These are phyloP conservation scores for Fusarium begoniae DNA, from an alignment of 2,329 filamentous ascomycete species.

Conservation along the genomic window DNA sequence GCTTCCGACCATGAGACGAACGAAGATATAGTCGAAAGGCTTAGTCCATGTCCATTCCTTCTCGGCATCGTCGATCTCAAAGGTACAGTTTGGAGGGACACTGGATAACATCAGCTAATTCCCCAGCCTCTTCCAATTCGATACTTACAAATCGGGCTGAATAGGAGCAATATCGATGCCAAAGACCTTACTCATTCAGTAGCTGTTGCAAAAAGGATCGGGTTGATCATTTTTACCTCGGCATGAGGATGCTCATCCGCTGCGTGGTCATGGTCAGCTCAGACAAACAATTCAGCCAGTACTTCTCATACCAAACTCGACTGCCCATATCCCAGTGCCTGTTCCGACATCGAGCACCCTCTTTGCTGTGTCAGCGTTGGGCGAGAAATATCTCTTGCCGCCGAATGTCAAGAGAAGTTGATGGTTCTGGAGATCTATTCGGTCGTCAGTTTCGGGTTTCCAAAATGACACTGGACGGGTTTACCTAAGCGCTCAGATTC, in stretches of 20 bases:
- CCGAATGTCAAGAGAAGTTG: conserved; percentile 20
- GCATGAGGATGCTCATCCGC: conserved; percentile 28
- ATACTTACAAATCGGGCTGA: conserved; percentile 14
- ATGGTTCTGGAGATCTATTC: conserved; percentile 22
- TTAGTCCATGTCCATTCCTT: conserved; percentile 25
- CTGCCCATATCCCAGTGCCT: conserved; percentile 25
- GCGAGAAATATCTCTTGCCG: conserved; percentile 10
- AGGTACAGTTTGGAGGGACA: conserved; percentile 10
- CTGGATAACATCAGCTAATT: background rate
- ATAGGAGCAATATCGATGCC: conserved; percentile 24
- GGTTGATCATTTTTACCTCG: background rate
- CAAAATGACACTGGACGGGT: fast-evolving
- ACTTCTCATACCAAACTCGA: conserved; percentile 18
- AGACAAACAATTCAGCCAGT: fast-evolving
- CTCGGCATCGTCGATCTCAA: conserved; percentile 22
- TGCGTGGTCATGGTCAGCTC: background rate
- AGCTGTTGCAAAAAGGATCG: fast-evolving
- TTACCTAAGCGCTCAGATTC: conserved; percentile 29
- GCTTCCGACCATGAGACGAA: conserved; percentile 25
- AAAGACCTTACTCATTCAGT: background rate
- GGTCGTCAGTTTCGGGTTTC: background rate
- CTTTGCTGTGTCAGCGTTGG: conserved; percentile 3
- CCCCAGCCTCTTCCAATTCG: too few species aligned
- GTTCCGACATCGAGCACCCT: conserved; percentile 24
- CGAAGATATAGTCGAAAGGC: conserved; percentile 26